Base-by-base conservation (phyloP, 805 yeast genomes). In the Priceomyces melissophilus region DNA sequence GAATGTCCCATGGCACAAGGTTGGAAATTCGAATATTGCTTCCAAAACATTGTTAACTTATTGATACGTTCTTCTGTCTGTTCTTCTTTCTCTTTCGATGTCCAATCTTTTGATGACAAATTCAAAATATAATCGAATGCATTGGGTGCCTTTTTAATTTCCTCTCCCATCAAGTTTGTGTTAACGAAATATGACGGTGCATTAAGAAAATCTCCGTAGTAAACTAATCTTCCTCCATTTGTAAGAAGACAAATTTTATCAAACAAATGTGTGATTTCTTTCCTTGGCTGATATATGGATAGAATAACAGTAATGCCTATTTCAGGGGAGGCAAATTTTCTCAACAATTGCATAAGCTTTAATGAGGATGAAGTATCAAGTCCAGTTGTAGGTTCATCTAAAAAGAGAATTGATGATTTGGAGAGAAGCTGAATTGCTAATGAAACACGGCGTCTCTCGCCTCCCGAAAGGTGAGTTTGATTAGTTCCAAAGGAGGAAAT, bases 321-420 rank as follows among this genome's bases (percentile, higher is more conserved):
- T 37, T 56, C 60, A 1, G 68, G 62, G 1, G 65, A 58, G 1
- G 71, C 60, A 30, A 69, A 48, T 42, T 75, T 70, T 48, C 79
- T 76, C 40, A 88, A 69, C 0, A 87, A 78, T 34, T 73, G 65
- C 11, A 87, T 75, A 28, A 87, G 66, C 41, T 80, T 63, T 47
- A 71, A 76, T 0, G 96, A 90, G 10, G 89, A 81, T 45, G 79
- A 80, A 4, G 95, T 81, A 59, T 87, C 96, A 27, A 87, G 63
- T 0, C 96, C 95, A 0, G 96, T 87, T 1, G 96, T 87, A 4
- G 96, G 95, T 52, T 87, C 96, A 58, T 87, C 96, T 32, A 87
- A 61, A 52, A 87, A 87, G 44, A 88, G 60, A 2, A 87, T 65
- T 0, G 89, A 78, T 0, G 96, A 96, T 47, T 81, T 84, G 4